Evolutionary conservation across 1,284 basidiomycete species (phyloP), one percentile per base, ranked within the genome.

Genomic region (Malassezia equina): DNA sequence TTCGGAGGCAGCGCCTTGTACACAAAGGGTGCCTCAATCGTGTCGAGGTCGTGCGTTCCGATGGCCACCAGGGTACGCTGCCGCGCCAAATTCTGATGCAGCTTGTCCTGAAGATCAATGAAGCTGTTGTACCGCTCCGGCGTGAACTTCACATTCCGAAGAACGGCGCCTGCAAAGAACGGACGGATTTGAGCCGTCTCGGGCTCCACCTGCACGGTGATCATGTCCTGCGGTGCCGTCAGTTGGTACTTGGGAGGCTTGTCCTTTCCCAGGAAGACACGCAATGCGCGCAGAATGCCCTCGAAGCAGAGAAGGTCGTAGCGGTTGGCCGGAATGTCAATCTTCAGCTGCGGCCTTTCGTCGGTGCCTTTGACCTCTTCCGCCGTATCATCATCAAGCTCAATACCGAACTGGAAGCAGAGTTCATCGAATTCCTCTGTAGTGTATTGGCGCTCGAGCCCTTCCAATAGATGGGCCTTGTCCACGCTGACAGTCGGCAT

Each of bases 241-340:
- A 71, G 52, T 25, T 52, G 59, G 45, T 66, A 53, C 43, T 59
- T 55, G 0, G 88, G 88, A 15, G 86, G 78, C 52, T 80, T 78
- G 44, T 81, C 79, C 72, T 85, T 83, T 41, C 83, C 81, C 40
- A 95, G 79, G 81, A 93, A 99, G 62, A 88, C 82, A 21, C 84
- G 82, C 51, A 99, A 81, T 7, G 86, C 88, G 19, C 89, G 82
- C 19, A 90, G 82, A 68, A 99, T 88, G 53, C 94, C 94, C 77
- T 99, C 94, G 67, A 94, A 85, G 75, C 94, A 99, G 44, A 98
- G 82, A 19, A 99, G 81, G 78, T 99, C 94, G 73, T 98, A 96
- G 81, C 91, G 52, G 61, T 91, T 98, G 24, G 94, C 94, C 28
- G 94, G 93, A 50, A 95, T 83, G 77, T 99, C 93, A 69, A 99